Evolutionary conservation across 2,329 filamentous ascomycete genomes (phyloP).

Genomic region (Aspergillus transmontanensis): DNA sequence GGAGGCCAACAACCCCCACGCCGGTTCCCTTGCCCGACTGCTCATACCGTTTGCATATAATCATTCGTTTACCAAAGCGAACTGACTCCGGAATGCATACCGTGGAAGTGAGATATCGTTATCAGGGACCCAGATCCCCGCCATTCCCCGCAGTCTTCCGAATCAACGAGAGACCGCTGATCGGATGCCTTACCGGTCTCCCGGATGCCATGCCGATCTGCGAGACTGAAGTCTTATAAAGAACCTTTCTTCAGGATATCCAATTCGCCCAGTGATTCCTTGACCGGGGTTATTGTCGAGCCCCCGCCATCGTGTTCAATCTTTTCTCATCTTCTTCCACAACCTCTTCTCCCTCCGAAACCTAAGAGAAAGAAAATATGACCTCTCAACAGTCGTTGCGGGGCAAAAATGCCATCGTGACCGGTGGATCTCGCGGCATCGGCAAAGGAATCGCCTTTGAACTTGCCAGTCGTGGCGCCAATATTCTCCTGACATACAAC

Average conservation of each 20-base stretch:
- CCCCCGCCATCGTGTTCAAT: background rate
- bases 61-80: background rate
- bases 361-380: background rate
- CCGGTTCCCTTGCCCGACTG: background rate
- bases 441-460: constrained; percentile 52
- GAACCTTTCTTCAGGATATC: background rate
- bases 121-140: too few relatives aligned
- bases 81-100: background rate
- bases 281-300: too few relatives aligned
- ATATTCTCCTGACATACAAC: constrained; percentile 15
- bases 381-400: background rate
- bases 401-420: background rate
- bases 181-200: background rate
- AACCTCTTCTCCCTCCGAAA: background rate
- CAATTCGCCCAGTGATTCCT: too few relatives aligned
- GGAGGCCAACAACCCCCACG: background rate
- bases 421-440: constrained; percentile 51
- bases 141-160: background rate
- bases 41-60: background rate
- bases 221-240: background rate
- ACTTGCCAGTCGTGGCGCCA: constrained; percentile 51
- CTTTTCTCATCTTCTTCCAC: background rate
- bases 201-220: background rate
- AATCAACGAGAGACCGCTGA: background rate
- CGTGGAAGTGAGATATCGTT: background rate